These are phyloP conservation scores for Athelia sp. DNA, from an alignment of 1,284 basidiomycete genomes.

Conservation along the genomic window DNA sequence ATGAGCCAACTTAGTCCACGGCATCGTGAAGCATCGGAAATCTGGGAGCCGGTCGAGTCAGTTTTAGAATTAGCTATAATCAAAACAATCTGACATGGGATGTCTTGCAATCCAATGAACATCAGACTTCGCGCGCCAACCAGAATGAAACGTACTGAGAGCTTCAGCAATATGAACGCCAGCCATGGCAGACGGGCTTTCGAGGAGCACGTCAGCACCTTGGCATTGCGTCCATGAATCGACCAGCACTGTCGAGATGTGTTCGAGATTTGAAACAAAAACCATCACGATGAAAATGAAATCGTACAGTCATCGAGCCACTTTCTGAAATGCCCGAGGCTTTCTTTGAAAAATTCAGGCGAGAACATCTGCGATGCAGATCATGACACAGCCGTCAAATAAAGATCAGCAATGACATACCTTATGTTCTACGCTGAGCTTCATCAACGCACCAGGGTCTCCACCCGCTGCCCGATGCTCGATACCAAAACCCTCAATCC, in stretches of 20 bases:
- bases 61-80: neutral
- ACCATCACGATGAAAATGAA: neutral
- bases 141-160: conserved; percentile 34
- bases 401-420: conserved; percentile 19
- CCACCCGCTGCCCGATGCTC: conserved; percentile 70
- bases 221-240: conserved; percentile 71
- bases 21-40: conserved; percentile 77
- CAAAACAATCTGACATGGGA: conserved; percentile 34
- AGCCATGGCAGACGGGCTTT: conserved; percentile 74
- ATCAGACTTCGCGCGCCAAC: neutral
- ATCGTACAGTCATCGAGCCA: conserved; percentile 72
- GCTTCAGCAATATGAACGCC: conserved; percentile 84
- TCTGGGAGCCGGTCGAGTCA: conserved; percentile 16
- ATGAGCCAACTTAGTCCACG: conserved; percentile 44
- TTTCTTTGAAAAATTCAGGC: conserved; percentile 77
- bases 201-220: conserved; percentile 70
- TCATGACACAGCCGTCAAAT: neutral
- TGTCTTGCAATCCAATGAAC: conserved; percentile 25
- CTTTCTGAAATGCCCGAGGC: conserved; percentile 59
- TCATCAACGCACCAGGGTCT: conserved; percentile 71
- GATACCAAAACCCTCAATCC: conserved; percentile 63
- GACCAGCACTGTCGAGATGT: conserved; percentile 43
- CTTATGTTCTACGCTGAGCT: conserved; percentile 57
- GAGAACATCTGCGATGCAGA: conserved; percentile 60
- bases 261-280: neutral